phyloP scores from a whole-genome alignment of 2,329 filamentous ascomycete species.

The Neophaeococcomyces aloes region DNA sequence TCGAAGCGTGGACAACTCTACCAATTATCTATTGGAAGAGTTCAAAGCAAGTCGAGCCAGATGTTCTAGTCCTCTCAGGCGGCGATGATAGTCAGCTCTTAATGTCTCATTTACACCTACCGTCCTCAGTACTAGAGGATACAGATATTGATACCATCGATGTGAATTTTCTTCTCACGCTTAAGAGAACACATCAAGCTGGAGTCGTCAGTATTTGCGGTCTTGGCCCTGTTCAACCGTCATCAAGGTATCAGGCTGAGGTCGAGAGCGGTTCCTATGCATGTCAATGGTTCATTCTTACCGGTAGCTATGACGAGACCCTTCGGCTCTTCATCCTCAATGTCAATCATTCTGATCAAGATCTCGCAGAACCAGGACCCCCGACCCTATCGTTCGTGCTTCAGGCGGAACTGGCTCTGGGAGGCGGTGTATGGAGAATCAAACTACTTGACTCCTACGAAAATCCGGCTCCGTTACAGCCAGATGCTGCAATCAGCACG shows the following conservation, averaged over 20 bases:
- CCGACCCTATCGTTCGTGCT: conserved; percentile 1
- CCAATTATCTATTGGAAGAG: conserved; percentile 20
- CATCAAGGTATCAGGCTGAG: not conserved
- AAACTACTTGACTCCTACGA: conserved; percentile 38
- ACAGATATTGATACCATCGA: conserved; percentile 6
- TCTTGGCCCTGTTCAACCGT: conserved; percentile 21
- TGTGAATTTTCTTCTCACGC: conserved; percentile 26
- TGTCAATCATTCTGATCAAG: conserved; percentile 13
- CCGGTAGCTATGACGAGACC: conserved; percentile 84
- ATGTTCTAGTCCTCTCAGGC: conserved; percentile 39
- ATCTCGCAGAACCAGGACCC: not conserved
- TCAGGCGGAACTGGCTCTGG: conserved; percentile 52
- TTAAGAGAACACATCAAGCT: conserved; percentile 55
- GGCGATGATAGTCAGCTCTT: conserved; percentile 61
- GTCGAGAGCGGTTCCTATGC: conserved; percentile 9
- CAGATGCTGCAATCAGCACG: not conserved
- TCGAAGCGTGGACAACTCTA: conserved; percentile 65
- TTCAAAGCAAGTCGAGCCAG: not conserved
- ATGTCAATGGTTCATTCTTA: conserved; percentile 51
- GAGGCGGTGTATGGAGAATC: conserved; percentile 79
- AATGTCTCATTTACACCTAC: conserved; percentile 17
- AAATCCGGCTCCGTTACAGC: conserved; percentile 1
- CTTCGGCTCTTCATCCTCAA: conserved; percentile 51
- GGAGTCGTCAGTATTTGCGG: conserved; percentile 78
- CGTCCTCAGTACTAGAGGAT: conserved; percentile 11